Evolutionary conservation across 148 eudicot species (phyloP).

Genomic region (Diospyros kaki): DNA sequence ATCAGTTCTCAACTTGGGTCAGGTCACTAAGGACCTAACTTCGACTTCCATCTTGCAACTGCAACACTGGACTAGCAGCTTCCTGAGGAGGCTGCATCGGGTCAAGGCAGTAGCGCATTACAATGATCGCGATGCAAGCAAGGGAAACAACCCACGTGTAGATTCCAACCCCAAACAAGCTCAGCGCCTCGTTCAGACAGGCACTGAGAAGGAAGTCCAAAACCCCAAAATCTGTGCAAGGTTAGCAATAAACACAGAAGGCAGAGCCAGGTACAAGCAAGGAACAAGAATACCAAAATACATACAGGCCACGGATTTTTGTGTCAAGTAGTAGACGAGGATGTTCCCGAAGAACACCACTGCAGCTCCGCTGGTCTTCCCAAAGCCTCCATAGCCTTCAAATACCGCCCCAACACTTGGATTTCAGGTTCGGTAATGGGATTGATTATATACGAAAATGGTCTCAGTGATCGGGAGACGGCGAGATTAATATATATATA

Average conservation of each 20-base stretch:
- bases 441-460: too few species aligned
- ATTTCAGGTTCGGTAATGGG: neutral
- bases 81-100: neutral
- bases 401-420: neutral
- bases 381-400: neutral
- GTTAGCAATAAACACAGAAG: neutral
- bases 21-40: too few species aligned
- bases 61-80: neutral
- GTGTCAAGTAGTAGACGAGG: neutral
- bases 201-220: slow-evolving; percentile 3
- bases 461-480: too few species aligned
- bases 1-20: too few species aligned
- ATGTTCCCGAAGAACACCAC: neutral
- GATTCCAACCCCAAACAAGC: neutral
- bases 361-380: neutral
- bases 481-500: too few species aligned
- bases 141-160: neutral
- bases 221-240: slow-evolving; percentile 3
- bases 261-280: neutral
- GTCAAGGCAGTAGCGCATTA: neutral
- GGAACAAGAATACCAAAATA: neutral
- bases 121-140: neutral
- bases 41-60: too few species aligned
- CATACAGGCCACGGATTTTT: neutral
- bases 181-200: neutral